Evolutionary conservation across 768 basidiomycete species (phyloP).

Genomic region (Calocybe cyanea): DNA sequence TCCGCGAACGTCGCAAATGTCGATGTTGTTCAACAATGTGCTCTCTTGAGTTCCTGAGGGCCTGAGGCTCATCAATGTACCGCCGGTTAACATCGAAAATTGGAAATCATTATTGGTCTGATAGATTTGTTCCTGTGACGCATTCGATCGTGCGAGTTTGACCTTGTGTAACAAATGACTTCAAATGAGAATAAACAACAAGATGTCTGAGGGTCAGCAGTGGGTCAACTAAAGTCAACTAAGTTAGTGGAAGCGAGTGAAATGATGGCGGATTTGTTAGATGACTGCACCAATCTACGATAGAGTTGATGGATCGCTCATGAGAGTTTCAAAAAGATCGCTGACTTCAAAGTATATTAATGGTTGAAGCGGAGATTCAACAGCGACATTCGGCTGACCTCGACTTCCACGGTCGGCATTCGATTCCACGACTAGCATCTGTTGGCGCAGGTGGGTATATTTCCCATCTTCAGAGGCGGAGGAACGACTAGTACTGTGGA

Average conservation of each 20-base stretch:
- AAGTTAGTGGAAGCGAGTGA: conserved; percentile 9
- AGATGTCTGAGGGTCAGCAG: background rate
- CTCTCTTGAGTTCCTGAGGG: conserved; percentile 16
- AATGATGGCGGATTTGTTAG: conserved; percentile 2
- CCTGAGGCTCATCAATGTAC: conserved; percentile 27
- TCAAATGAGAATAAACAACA: background rate
- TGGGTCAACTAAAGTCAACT: background rate
- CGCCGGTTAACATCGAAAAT: conserved; percentile 22
- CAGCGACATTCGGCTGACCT: conserved; percentile 7
- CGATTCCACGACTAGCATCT: conserved; percentile 3
- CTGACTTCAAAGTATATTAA: conserved; percentile 13
- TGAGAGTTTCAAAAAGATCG: conserved; percentile 10
- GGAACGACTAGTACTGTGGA: no score
- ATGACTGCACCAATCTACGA: no score
- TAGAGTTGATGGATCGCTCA: background rate
- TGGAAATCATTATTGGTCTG: conserved; percentile 1
- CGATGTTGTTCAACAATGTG: background rate
- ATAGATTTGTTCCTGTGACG: conserved; percentile 35
- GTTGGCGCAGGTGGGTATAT: conserved; percentile 8
- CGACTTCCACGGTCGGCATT: conserved; percentile 11
- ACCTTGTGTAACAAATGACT: background rate
- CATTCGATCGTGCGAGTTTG: conserved; percentile 11
- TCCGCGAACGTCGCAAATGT: background rate
- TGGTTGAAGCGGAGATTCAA: conserved; percentile 33
- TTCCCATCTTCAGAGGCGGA: background rate